These are phyloP conservation scores for Cordyceps militaris DNA, from an alignment of 2,329 filamentous ascomycete genomes.

Conservation along the genomic window DNA sequence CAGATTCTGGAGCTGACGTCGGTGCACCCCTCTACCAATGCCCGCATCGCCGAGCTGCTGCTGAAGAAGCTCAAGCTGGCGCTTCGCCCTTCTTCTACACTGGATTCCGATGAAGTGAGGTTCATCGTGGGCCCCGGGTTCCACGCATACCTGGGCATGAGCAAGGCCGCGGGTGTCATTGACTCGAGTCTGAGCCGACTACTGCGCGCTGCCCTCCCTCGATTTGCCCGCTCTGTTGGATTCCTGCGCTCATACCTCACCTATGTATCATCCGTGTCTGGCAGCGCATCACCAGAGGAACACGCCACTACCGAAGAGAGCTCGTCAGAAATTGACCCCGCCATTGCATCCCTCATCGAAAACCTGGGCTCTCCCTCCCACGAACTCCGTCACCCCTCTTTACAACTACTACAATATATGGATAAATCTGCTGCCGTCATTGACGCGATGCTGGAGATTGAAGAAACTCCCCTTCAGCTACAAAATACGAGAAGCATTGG, in stretches of 20 bases:
- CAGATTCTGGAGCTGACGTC: constrained; percentile 54
- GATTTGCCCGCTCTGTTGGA: constrained; percentile 57
- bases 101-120: constrained; percentile 56
- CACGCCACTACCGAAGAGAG: constrained; percentile 11
- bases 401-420: constrained; percentile 64
- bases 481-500: constrained; percentile 70
- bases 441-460: constrained; percentile 64
- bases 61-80: constrained; percentile 60
- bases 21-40: constrained; percentile 59
- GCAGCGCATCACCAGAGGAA: constrained; percentile 2
- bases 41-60: constrained; percentile 58
- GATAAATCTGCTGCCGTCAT: constrained; percentile 25
- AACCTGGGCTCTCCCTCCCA: constrained; percentile 74
- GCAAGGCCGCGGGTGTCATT: constrained; percentile 47
- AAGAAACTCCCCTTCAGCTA: constrained; percentile 65
- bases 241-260: constrained; percentile 57
- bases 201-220: constrained; percentile 57
- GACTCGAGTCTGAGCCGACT: constrained; percentile 57
- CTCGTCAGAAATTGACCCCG: constrained; percentile 46
- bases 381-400: constrained; percentile 61
- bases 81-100: constrained; percentile 51
- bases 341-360: constrained; percentile 58
- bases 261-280: constrained; percentile 40
- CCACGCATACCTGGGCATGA: constrained; percentile 62
- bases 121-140: constrained; percentile 74